phyloP scores from a whole-genome alignment of 768 basidiomycete species.

The Mycena epipterygia region DNA sequence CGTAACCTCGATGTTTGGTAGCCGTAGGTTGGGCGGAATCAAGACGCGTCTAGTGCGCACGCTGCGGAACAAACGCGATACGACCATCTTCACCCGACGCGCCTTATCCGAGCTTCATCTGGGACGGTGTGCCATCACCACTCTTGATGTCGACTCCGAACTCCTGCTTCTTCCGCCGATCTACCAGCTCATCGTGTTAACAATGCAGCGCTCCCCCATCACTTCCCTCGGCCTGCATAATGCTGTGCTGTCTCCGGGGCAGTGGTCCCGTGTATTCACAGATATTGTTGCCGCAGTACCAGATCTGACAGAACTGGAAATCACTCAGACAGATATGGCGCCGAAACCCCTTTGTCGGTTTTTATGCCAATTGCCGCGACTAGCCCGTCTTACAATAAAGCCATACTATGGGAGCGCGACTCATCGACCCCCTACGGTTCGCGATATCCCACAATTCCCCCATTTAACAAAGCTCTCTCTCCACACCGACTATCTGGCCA shows the following conservation, averaged over 20 bases:
- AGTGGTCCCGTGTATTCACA: neutral
- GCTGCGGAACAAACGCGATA: neutral
- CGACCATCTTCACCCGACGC: neutral
- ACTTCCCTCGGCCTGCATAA: constrained; percentile 1
- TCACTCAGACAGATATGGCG: neutral
- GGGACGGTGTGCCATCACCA: neutral
- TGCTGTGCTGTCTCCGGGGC: neutral
- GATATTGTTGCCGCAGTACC: constrained; percentile 1
- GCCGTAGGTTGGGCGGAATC: too few relatives aligned
- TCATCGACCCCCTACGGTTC: too few relatives aligned
- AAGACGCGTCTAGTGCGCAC: too few relatives aligned
- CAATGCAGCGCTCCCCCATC: constrained; percentile 4
- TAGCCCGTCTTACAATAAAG: neutral
- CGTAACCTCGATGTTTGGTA: neutral
- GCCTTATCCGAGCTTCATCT: neutral
- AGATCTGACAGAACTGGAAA: neutral
- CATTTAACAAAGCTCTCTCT: neutral
- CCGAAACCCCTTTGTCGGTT: neutral
- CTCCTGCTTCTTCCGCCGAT: neutral
- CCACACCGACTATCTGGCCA: neutral
- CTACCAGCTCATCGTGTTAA: constrained; percentile 4
- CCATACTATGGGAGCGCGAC: too few relatives aligned
- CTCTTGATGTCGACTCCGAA: neutral
- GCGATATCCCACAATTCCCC: too few relatives aligned
- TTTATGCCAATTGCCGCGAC: constrained; percentile 1